Evolutionary conservation across 306 rosid species (phyloP).

Genomic region (Trichosanthes cucumerina): DNA sequence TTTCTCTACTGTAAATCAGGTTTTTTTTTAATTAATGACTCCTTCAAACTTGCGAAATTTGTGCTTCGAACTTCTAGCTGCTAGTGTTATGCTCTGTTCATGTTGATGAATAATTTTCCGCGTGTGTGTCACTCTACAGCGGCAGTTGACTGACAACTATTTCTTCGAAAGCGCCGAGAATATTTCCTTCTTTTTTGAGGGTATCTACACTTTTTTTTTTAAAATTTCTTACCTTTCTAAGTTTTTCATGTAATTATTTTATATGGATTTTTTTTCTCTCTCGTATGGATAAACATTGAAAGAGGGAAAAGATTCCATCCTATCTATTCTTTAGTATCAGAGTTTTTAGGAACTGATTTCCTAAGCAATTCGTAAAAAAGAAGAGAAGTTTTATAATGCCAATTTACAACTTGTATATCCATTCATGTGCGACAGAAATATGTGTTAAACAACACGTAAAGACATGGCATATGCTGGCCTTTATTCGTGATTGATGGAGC

Average conservation of each 20-base stretch:
- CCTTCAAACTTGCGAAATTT: not conserved
- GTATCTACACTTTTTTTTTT: conserved; percentile 21
- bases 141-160: conserved; percentile 44
- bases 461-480: not conserved
- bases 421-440: not conserved
- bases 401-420: not conserved
- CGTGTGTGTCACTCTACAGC: conserved; percentile 27
- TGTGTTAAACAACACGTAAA: not conserved
- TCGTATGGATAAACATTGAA: not conserved
- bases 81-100: not conserved
- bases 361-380: not conserved
- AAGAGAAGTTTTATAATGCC: not conserved
- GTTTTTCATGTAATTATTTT: not conserved
- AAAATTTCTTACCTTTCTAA: not conserved
- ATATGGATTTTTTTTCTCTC: not conserved
- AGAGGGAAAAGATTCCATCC: not conserved
- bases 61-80: not conserved
- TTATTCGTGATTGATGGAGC: not conserved
- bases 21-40: conserved; percentile 18
- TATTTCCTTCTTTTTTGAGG: conserved; percentile 84
- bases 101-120: not conserved
- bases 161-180: conserved; percentile 67
- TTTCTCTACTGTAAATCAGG: conserved; percentile 92
- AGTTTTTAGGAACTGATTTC: not conserved
- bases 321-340: not conserved